phyloP scores from a whole-genome alignment of 257 asterid species.

The Nicotiana obtusifolia region DNA sequence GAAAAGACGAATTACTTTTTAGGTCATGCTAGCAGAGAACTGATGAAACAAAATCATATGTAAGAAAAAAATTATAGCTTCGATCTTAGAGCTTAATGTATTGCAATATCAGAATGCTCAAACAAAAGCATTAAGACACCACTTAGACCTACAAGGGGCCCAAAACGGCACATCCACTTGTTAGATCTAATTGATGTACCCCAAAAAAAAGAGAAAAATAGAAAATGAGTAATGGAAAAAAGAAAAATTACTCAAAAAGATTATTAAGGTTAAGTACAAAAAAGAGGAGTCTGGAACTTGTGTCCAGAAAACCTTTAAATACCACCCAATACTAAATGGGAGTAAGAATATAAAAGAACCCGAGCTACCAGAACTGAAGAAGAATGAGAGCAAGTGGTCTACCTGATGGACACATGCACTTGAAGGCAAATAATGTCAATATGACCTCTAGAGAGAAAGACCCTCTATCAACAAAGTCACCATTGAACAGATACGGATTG shows the following conservation, averaged over 20 bases:
- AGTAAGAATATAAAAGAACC: background rate
- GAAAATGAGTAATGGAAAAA: background rate
- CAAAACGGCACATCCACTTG: background rate
- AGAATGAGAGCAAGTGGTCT: constrained; percentile 4
- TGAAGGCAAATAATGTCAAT: constrained; percentile 89
- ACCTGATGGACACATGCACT: constrained; percentile 99
- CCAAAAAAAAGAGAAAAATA: background rate
- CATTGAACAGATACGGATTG: constrained; percentile 95
- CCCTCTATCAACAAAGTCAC: constrained; percentile 98
- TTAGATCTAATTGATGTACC: background rate
- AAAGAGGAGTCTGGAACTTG: background rate
- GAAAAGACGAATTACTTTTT: background rate
- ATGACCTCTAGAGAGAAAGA: constrained; percentile 93
- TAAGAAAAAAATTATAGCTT: background rate
- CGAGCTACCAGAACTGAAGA: background rate
- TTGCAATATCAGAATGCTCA: background rate
- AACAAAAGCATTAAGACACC: background rate
- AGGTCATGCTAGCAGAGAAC: background rate
- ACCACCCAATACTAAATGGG: background rate
- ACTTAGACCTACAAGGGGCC: background rate
- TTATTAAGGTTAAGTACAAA: background rate
- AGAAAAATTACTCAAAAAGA: background rate
- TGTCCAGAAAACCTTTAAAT: background rate
- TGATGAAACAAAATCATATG: background rate
- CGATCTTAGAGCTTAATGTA: background rate